Base-by-base conservation (phyloP, 768 basidiomycete genomes). In the Tulasnella sp. region DNA sequence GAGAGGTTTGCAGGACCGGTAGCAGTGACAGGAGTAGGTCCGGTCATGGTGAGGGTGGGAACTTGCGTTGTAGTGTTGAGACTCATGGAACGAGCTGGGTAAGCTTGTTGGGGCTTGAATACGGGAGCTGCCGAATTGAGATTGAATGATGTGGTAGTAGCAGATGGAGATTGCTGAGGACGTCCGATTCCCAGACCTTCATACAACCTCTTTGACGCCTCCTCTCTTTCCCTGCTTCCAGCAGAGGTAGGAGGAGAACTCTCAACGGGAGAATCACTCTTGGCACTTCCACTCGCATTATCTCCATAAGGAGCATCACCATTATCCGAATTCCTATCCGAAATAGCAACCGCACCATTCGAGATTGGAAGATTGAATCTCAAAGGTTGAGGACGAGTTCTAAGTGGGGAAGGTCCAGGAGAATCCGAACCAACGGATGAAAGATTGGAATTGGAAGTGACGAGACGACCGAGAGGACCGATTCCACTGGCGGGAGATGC, bases 131-230 rank as follows among this genome's bases (percentile, higher is more conserved):
- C 15, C 6, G 27, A n/a, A 16, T 45, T 45, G 9, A 45, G 31
- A 6, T 22, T 45, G 20, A 7, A 8, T n/a, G n/a, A n/a, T n/a
- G n/a, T n/a, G n/a, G n/a, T n/a, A 15, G n/a, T n/a, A 6, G 39
- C 19, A 15, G 16, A n/a, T 5, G 43, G 16, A 9, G 16, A 29
- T 22, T n/a, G 20, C 43, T 28, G 24, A 24, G 83, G 76, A 53
- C 85, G 75, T 33, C 85, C 83, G 49, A 89, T 77, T n/a, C 87
- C 83, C 34, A 91, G 74, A 33, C 87, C 87, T 67, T 89, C 87
- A 63, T 86, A 89, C 53, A 87, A 66, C 68, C 83, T 86, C 76
- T 86, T 89, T 34, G 80, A 65, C 9, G 79, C 86, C 67, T 87
- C 85, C 67, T 89, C 86, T 69, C 86, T 81, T 63, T 82, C 81